Evolutionary conservation across 768 basidiomycete species (phyloP), one percentile per base, ranked within the genome.

Genomic region (Cystofilobasidium ferigula): DNA sequence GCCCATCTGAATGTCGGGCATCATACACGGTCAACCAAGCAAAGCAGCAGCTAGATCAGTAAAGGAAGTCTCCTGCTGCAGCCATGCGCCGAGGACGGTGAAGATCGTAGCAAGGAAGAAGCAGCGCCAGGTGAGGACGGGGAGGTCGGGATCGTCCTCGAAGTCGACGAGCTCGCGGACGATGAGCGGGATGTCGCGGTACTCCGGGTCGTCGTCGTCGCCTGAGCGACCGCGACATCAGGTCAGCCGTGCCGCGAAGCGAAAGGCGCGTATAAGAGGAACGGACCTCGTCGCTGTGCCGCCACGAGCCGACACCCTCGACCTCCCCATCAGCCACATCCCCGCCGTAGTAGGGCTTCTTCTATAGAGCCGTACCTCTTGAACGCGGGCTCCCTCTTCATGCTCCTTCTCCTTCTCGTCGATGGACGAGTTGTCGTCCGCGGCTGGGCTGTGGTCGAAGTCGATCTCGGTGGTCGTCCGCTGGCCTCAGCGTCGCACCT

Each of bases 121-220:
- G 47, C 48, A 62, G 14, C 61, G 10, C 61, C 61, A 62, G 22
- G 61, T 62, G 38, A 62, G 35, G 47, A 62, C 38, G 3, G 61
- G 61, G 5, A 47, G 42, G 18, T 28, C 12, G 1, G 57, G 38
- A n/a, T 61, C 61, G 34, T 61, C 61, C 48, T 61, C 61, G 24
- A 61, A 61, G 48, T 61, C 61, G 22, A 47, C 43, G 61, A 61
- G 43, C 35, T 61, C 43, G 18, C 61, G 30, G 26, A 61, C 61
- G 48, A 61, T 61, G 24, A 47, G 43, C 24, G 61, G 61, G 48
- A 61, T 61, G 35, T 30, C 22, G 5, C n/a, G 20, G 24, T 20
- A 61, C 61, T 61, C 61, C 1, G 61, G 61, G 34, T 61, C 61
- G 35, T 63, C 35, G 32, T 53, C 58, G 38, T 61, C 57, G 3